Evolutionary conservation across 768 basidiomycete species (phyloP), one percentile per base, ranked within the genome.

Genomic region (Dacryopinax primogenitus): DNA sequence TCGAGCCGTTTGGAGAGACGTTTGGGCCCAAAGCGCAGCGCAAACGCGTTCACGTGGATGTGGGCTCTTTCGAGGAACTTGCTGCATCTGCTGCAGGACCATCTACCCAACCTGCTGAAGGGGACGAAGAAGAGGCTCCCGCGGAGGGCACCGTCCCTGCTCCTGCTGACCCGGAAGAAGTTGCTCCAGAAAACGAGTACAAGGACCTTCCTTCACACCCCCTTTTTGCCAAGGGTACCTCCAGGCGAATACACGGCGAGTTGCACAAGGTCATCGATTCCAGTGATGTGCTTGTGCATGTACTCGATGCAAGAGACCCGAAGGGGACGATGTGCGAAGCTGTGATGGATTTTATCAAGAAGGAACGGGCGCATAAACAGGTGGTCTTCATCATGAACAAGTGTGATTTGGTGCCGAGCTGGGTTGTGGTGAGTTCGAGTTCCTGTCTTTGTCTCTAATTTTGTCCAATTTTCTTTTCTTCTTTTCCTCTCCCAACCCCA

Each of bases 211-310:
- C 45, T 16, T 32, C 86, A 70, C 93, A 95, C 70, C 92, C 93
- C 11, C 92, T 95, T 66, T 96, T 92, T 71, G 84, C 87, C 62
- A 98, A 98, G 75, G 95, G 95, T 36, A 97, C 94, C 1, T 95
- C 92, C 12, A 82, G 88, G 35, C 86, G 95, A 23, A 99, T 99
- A 67, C 98, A 96, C 76, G 94, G 93, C 66, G 95, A 99, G 75
- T 79, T 98, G 6, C 98, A 99, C 82, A 99, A 99, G 76, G 95
- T 99, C 69, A 92, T 99, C 72, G 96, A 99, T 74, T 99, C 95
- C 1, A 95, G 92, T 6, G 95, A 99, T 72, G 92, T 98, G 41
- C 83, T 99, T 66, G 81, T 99, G 34, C 95, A 99, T 73, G 84
- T 99, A 62, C 79, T 99, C 67, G 95, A 99, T 75, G 94, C 95